Base-by-base conservation (phyloP, 1,284 basidiomycete genomes). In the Heterobasidion annosum region DNA sequence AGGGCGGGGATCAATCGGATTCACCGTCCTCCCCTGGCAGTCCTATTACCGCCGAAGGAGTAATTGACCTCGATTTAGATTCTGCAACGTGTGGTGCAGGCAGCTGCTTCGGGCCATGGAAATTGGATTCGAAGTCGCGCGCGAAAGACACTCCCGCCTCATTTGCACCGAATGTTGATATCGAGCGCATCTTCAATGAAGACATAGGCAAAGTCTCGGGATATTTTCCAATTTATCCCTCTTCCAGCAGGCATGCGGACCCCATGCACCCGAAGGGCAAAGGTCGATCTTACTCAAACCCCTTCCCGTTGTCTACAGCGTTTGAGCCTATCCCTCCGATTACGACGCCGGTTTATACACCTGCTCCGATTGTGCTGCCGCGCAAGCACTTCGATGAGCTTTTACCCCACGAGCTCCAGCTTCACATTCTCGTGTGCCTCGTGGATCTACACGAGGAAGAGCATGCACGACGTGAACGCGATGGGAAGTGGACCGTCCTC, bases 381-480 rank as follows among this genome's bases (percentile, higher is more conserved):
- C 72, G 66, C 48, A 79, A 85, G 45, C 18, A 10, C 60, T 88
- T 91, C 58, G 84, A 87, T 59, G 75, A 79, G 43, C 66, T 75
- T 52, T 73, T 94, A 6, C 91, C 92, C 0, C 77, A 75, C 52
- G 93, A 95, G 65, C 67, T 94, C 51, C 83, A 78, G 61, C 64
- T 94, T 33, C 69, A 75, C n/a, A 72, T 94, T 8, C 69, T 95
- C 42, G 64, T 69, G 18, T 67, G 73, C 8, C 63, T 89, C 51
- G 69, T 85, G 8, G 63, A 71, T 4, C 61, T 83, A 15, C 74
- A 85, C 58, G 79, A 83, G 63, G 71, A 64, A 10, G 82, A 86
- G 48, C 73, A 81, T 58, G 60, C 71, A 52, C 72, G 72, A 40
- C 60, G 67, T 16, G 62, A 75, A 47, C 61, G 53, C 18, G 74